Conservation (phyloP, 202 grass and related monocot genomes). For the Zoysia matrella region DNA sequence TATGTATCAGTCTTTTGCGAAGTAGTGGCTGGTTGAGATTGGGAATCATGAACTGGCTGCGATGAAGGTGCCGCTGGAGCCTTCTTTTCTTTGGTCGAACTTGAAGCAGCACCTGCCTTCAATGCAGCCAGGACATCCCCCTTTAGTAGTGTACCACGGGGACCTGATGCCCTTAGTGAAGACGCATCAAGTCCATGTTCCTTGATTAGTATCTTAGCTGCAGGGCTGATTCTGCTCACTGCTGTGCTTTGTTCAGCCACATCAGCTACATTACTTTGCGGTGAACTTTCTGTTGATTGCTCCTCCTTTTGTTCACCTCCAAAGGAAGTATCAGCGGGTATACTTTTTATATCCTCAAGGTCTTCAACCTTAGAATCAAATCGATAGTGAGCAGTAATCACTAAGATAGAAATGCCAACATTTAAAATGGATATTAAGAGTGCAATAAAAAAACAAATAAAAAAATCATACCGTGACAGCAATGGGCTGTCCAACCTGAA, state of each 20-base stretch:
- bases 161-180: slow-evolving; percentile 42
- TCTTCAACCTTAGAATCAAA: slow-evolving; percentile 75
- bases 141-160: slow-evolving; percentile 66
- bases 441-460: slow-evolving; percentile 20
- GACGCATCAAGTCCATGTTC: slow-evolving; percentile 72
- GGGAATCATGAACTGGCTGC: slow-evolving; percentile 49
- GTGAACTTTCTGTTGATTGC: slow-evolving; percentile 46
- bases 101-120: slow-evolving; percentile 60
- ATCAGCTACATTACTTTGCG: slow-evolving; percentile 49
- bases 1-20: slow-evolving; percentile 19
- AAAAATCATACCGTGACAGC: slow-evolving; percentile 78
- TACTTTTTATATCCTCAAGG: slow-evolving; percentile 70
- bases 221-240: slow-evolving; percentile 78
- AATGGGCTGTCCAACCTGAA: slow-evolving; percentile 91
- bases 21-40: slow-evolving; percentile 42
- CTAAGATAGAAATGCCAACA: slow-evolving; percentile 3
- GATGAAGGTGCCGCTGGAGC: slow-evolving; percentile 43
- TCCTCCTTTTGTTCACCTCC: slow-evolving; percentile 42
- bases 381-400: slow-evolving; percentile 19
- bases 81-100: slow-evolving; percentile 57
- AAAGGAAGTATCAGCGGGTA: slow-evolving; percentile 56
- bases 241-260: slow-evolving; percentile 44
- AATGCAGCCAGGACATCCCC: slow-evolving; percentile 83
- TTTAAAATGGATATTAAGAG: slow-evolving; percentile 31
- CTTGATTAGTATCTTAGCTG: slow-evolving; percentile 90